Evolutionary conservation across 2,329 filamentous ascomycete genomes (phyloP), one percentile per base, ranked within the genome.

Genomic region (Madurella fahalii): DNA sequence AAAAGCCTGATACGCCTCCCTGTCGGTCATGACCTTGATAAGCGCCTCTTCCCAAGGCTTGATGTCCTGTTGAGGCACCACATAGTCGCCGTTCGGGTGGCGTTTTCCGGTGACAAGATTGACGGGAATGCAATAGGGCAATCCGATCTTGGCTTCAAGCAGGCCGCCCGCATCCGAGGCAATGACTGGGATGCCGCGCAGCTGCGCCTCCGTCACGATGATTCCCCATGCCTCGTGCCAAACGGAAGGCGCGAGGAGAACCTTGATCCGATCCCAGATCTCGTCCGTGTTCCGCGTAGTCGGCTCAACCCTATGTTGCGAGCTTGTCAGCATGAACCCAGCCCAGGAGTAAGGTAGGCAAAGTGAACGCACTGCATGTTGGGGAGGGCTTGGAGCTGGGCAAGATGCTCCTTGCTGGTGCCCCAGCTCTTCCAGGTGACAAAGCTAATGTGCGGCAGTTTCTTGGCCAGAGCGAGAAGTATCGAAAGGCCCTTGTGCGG

Each of bases 211-310:
- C 8, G 61, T 64, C 4, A 64, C 61, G 25, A 64, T 52, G 9
- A 64, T 58, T 25, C 63, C 63, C 63, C 63, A 64, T 2, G 63
- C 63, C 40, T 64, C 63, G 12, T 56, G 46, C 63, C 63, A 64
- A 18, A 64, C 50, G 1, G 63, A 64, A 1, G 63, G 63, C 5
- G 57, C 61, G 2, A 64, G 47, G 7, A 64, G 57, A n/a, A 64
- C 43, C 51, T 60, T 63, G 58, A 64, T 63, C 12, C 58, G 52
- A 32, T 64, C 61, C 63, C 63, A 64, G 37, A 64, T 64, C 17
- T 63, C 59, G 16, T 63, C 56, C 4, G 61, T 63, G 40, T 64
- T 56, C 11, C 40, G 25, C 2, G 63, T 63, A 15, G 61, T 64
- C 1, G 42, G 37, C 44, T 53, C 45, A 11, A 64, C 49, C 20